Evolutionary conservation across 257 asterid species (phyloP).

Genomic region (Cinchona pubescens): DNA sequence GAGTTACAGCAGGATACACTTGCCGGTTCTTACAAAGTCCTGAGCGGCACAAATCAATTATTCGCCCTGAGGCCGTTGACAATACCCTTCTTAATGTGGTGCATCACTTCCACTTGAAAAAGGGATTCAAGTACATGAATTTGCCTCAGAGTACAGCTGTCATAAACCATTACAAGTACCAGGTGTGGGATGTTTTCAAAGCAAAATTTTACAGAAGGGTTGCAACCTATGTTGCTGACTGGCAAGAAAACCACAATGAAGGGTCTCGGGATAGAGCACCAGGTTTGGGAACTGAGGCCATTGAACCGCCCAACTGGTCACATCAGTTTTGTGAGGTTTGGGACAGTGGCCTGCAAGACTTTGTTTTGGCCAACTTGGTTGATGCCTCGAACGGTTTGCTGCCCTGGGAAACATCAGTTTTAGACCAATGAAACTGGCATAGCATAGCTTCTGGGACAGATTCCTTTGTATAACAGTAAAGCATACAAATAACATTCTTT

Average conservation of each 20-base stretch:
- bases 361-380: conserved; percentile 62
- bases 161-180: conserved; percentile 82
- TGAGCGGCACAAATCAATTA: conserved; percentile 91
- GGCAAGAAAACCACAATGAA: conserved; percentile 85
- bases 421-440: conserved; percentile 16
- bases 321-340: conserved; percentile 81
- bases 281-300: conserved; percentile 93
- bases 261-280: conserved; percentile 98
- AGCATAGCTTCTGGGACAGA: conserved; percentile 2
- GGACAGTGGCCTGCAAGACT: conserved; percentile 86
- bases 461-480: background rate
- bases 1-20: conserved; percentile 84
- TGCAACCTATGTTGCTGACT: conserved; percentile 89
- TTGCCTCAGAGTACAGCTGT: conserved; percentile 59
- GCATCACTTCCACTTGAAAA: conserved; percentile 71
- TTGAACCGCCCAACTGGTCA: conserved; percentile 88
- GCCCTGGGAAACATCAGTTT: conserved; percentile 69
- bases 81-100: conserved; percentile 71
- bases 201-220: conserved; percentile 85
- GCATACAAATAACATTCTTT: conserved; percentile 1
- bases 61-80: conserved; percentile 72
- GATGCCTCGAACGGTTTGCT: conserved; percentile 63
- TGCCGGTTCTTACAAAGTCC: conserved; percentile 91
- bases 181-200: conserved; percentile 86
- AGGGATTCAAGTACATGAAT: conserved; percentile 58